phyloP scores from a whole-genome alignment of 305 asterid genomes.

The Withania somnifera region DNA sequence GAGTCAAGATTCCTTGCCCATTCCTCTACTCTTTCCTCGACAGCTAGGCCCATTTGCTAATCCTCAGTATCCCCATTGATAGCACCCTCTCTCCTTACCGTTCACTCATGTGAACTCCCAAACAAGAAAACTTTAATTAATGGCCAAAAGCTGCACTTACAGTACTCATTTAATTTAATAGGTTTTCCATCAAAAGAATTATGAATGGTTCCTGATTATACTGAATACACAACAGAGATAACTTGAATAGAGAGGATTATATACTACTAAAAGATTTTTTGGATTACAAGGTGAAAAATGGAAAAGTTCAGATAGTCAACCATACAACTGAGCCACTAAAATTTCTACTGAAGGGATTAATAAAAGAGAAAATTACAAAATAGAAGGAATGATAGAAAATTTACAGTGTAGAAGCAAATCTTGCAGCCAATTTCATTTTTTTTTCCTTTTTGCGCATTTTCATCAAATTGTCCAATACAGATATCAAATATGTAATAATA shows the following conservation, averaged over 20 bases:
- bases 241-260: neutral
- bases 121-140: neutral
- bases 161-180: neutral
- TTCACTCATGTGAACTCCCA: slow-evolving; percentile 6
- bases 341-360: too few relatives aligned
- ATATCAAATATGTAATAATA: slow-evolving; percentile 1
- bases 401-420: neutral
- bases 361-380: neutral
- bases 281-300: too few relatives aligned
- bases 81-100: neutral
- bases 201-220: neutral
- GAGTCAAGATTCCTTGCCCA: slow-evolving; percentile 29
- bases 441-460: neutral
- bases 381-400: neutral
- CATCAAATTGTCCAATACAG: slow-evolving; percentile 9
- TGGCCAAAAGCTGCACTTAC: neutral
- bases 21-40: slow-evolving; percentile 16
- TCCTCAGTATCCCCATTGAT: slow-evolving; percentile 6
- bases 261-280: neutral
- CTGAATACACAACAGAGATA: neutral
- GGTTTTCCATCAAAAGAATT: neutral
- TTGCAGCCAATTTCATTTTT: neutral
- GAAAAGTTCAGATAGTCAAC: too few relatives aligned
- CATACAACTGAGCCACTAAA: too few relatives aligned
- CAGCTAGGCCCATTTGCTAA: slow-evolving; percentile 15